phyloP scores from a whole-genome alignment of 164 flowering plant genomes.

The Litsea cubeba region DNA sequence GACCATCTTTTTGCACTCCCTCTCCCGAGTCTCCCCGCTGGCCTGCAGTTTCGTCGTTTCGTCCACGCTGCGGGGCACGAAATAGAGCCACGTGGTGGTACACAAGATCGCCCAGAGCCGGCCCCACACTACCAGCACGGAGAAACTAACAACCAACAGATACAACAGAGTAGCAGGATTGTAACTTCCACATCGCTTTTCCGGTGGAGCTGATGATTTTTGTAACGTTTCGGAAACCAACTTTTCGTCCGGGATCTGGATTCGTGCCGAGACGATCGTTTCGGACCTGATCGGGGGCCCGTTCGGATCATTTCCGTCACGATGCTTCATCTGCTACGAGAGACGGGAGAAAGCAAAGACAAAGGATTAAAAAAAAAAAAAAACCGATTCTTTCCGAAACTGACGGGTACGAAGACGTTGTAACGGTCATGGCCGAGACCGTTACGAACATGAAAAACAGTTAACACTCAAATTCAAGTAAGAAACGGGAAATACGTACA shows the following conservation, averaged over 20 bases:
- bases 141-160: background rate
- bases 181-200: background rate
- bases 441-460: too few species aligned
- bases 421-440: too few species aligned
- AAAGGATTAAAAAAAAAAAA: too few species aligned
- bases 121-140: conserved; percentile 11
- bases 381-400: too few species aligned
- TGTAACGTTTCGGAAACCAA: background rate
- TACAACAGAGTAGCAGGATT: background rate
- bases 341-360: background rate
- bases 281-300: background rate
- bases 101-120: conserved; percentile 13
- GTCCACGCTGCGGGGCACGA: background rate
- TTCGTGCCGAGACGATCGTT: background rate
- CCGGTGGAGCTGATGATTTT: background rate
- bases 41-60: background rate
- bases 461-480: too few species aligned
- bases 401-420: too few species aligned
- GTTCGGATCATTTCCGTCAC: conserved; percentile 2
- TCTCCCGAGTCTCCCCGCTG: too few species aligned
- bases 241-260: background rate
- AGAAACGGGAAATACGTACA: background rate
- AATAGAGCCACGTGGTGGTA: conserved; percentile 10
- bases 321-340: background rate
- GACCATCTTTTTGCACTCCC: background rate